phyloP scores from a whole-genome alignment of 345 rosid genomes.

The Gossypium turneri region DNA sequence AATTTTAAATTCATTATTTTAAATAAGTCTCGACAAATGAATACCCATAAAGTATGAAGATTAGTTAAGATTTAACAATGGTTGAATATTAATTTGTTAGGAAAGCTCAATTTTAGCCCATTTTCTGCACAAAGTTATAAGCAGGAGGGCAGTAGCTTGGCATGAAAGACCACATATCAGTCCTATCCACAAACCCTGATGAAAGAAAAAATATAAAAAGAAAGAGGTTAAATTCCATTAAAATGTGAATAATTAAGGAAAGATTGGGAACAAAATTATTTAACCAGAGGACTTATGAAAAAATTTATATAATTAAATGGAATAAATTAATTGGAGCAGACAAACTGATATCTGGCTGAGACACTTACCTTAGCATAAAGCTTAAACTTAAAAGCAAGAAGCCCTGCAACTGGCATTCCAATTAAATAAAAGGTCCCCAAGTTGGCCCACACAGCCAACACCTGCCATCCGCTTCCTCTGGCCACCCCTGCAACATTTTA shows the following conservation, averaged over 20 bases:
- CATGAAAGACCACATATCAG: constrained; percentile 52
- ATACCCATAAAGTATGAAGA: no score
- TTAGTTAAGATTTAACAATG: no score
- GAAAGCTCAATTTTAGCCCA: constrained; percentile 42
- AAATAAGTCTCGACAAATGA: no score
- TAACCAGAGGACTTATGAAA: no score
- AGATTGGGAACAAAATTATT: not conserved
- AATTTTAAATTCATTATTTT: no score
- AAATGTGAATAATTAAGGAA: not conserved
- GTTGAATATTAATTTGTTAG: no score
- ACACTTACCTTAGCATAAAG: constrained; percentile 43
- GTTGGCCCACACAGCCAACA: constrained; percentile 47
- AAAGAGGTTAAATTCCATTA: not conserved
- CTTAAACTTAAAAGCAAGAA: constrained; percentile 54
- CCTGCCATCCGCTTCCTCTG: constrained; percentile 83
- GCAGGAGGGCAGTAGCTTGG: constrained; percentile 40
- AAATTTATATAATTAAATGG: no score
- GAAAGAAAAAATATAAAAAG: not conserved
- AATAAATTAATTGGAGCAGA: no score
- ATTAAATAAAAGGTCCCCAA: constrained; percentile 43
- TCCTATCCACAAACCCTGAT: constrained; percentile 77
- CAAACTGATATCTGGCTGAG: no score
- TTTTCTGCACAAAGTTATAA: constrained; percentile 38
- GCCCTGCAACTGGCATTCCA: constrained; percentile 50
- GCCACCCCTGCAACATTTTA: constrained; percentile 44